Percentiles rank a stretch among this genome's conserved stretches.
phyloP scores from a whole-genome alignment of 2,329 filamentous ascomycete genomes.

The Blumeriella jaapii region DNA sequence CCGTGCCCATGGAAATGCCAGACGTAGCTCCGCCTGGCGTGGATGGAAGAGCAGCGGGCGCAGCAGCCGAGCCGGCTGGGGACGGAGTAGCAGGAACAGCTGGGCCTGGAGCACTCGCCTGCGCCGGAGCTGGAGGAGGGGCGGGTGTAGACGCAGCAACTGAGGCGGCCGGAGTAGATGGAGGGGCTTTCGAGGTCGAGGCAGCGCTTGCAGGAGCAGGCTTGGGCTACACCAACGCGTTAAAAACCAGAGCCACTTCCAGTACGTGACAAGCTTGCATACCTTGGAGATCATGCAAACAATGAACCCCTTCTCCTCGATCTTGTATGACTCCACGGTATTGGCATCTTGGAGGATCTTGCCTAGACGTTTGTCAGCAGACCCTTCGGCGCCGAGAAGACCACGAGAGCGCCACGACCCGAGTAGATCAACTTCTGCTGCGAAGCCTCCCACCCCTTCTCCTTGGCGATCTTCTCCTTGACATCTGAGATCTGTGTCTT shows the following conservation, averaged over 20 bases:
- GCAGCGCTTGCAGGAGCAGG: slow-evolving; percentile 36
- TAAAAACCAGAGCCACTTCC: slow-evolving; percentile 10
- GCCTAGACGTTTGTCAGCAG: slow-evolving; percentile 42
- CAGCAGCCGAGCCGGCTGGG: slow-evolving; percentile 35
- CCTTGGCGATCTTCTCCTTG: slow-evolving; percentile 82
- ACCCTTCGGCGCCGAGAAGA: slow-evolving; percentile 1
- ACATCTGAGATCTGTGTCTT: slow-evolving; percentile 63
- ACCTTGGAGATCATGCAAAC: slow-evolving; percentile 99
- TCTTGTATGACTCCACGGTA: slow-evolving; percentile 92
- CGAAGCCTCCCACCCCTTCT: slow-evolving; percentile 89
- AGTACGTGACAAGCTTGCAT: slow-evolving; percentile 20
- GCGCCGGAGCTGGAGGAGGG: slow-evolving; percentile 51
- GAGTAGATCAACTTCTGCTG: slow-evolving; percentile 97
- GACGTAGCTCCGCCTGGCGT: slow-evolving; percentile 56
- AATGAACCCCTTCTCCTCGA: slow-evolving; percentile 98
- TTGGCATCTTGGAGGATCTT: slow-evolving; percentile 98
- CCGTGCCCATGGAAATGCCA: slow-evolving; percentile 74
- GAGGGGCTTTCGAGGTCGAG: slow-evolving; percentile 42
- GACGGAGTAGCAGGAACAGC: slow-evolving; percentile 38
- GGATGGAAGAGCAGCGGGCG: slow-evolving; percentile 36
- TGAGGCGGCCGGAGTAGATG: slow-evolving; percentile 51
- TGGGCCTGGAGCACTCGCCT: slow-evolving; percentile 38
- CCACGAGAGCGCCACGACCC: slow-evolving; percentile 44
- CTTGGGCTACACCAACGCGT: slow-evolving; percentile 52
- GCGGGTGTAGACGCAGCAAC: slow-evolving; percentile 43